Evolutionary conservation across 129 eudicot genomes (phyloP), one percentile per base, ranked within the genome.

Genomic region (Rutidosis leptorrhynchoides): DNA sequence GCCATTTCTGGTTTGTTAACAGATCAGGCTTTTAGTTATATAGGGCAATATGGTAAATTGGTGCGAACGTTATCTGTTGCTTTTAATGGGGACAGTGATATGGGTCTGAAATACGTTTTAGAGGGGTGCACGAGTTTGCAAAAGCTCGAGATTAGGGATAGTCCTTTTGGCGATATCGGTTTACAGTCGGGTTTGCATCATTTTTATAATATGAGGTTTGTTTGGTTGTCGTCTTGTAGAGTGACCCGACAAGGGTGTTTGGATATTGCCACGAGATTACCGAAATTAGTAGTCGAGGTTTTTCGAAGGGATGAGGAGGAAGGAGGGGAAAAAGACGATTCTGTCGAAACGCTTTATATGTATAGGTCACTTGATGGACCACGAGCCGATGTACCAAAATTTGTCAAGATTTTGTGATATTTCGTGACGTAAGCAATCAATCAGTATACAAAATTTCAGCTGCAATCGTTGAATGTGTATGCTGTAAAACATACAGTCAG

Each of bases 81-180:
- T 45, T 87, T 87, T 71, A 74, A 74, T 65, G 95, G 95, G 45
- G 84, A 87, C 22, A 84, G 85, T 35, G 95, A 87, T 59, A 17
- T 29, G 58, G 88, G 82, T 14, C 55, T 87, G 69, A 84, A 82
- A 73, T 77, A 72, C 70, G 81, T 87, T 43, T 65, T 87, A 0
- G 95, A 87, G 74, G 95, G 95, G 19, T 87, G 95, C 75, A 62
- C 85, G 11, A 87, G 77, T 43, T 76, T 87, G 86, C 81, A 79
- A 75, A 87, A 87, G 70, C 85, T 87, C 6, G 95, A 87, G 82
- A 85, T 87, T 62, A 71, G 95, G 72, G 95, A 87, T 77, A 73
- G 95, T 71, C 95, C 95, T 1, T 87, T 87, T 79, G 95, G 95
- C 8, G 95, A 87, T 61, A 48, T 77, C 5, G 90, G 81, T 37